phyloP scores from a whole-genome alignment of 106 monocot genomes.

The Dendrobium nobile region DNA sequence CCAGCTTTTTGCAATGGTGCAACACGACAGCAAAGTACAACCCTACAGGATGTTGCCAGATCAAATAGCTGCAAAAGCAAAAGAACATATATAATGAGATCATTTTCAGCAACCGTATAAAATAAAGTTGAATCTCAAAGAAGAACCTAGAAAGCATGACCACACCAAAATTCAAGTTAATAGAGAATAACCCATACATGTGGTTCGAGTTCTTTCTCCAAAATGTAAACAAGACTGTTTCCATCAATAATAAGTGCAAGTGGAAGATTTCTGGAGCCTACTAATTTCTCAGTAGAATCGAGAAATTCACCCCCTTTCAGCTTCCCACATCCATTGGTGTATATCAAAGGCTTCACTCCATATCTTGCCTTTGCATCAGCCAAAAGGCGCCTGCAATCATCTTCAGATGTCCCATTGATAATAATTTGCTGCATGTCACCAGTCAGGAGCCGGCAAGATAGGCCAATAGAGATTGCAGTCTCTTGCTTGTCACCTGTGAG shows the following conservation, averaged over 20 bases:
- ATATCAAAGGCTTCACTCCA: constrained; percentile 40
- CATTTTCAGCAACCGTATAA: not conserved
- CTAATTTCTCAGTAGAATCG: constrained; percentile 16
- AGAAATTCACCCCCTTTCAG: constrained; percentile 9
- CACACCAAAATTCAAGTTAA: not conserved
- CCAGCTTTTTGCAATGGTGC: constrained; percentile 98
- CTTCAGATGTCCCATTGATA: constrained; percentile 87
- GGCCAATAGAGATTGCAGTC: constrained; percentile 93
- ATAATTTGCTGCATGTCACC: constrained; percentile 68
- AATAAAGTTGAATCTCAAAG: not conserved
- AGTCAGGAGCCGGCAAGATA: constrained; percentile 83
- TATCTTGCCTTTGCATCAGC: constrained; percentile 66
- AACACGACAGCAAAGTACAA: constrained; percentile 94
- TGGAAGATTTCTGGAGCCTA: constrained; percentile 19
- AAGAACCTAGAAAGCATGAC: not conserved
- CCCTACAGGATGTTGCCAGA: constrained; percentile 76
- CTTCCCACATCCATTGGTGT: constrained; percentile 17
- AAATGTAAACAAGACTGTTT: constrained; percentile 94
- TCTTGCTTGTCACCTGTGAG: constrained; percentile 99
- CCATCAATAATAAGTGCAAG: constrained; percentile 96
- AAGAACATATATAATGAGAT: constrained; percentile 1
- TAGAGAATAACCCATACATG: constrained; percentile 42
- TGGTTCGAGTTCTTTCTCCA: constrained; percentile 88
- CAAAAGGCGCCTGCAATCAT: constrained; percentile 74
- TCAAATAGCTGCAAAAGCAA: constrained; percentile 72